These are phyloP conservation scores for Aspergillus ellipticus DNA, from an alignment of 495 filamentous ascomycete genomes.

Conservation along the genomic window DNA sequence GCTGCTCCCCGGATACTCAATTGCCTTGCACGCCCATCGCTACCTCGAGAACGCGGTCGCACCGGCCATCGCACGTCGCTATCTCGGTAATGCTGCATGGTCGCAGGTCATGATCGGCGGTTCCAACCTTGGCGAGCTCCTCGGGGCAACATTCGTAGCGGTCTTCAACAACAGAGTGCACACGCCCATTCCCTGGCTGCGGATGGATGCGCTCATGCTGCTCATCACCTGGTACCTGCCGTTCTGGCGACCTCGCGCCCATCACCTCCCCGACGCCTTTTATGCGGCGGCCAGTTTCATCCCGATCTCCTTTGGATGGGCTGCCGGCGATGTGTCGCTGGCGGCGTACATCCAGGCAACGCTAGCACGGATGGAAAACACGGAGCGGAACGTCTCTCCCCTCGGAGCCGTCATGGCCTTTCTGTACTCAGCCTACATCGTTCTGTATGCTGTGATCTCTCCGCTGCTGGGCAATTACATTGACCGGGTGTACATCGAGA, in stretches of 20 bases:
- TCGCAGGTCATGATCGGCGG: slow-evolving; percentile 45
- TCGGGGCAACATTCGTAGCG: slow-evolving; percentile 40
- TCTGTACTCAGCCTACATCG: slow-evolving; percentile 43
- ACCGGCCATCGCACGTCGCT: slow-evolving; percentile 35
- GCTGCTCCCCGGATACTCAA: slow-evolving; percentile 40
- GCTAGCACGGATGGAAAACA: slow-evolving; percentile 32
- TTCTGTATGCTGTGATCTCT: slow-evolving; percentile 37
- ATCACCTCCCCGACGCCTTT: slow-evolving; percentile 34
- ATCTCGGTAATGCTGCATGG: slow-evolving; percentile 38
- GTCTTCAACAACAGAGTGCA: slow-evolving; percentile 37
- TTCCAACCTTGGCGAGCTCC: slow-evolving; percentile 41
- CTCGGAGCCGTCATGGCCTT: slow-evolving; percentile 47
- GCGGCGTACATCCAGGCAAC: slow-evolving; percentile 44
- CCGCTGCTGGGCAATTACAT: slow-evolving; percentile 41
- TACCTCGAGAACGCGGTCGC: slow-evolving; percentile 44
- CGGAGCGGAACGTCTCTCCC: slow-evolving; percentile 37
- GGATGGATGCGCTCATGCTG: slow-evolving; percentile 34
- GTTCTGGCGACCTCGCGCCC: slow-evolving; percentile 20
- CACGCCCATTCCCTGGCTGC: slow-evolving; percentile 44
- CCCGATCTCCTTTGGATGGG: slow-evolving; percentile 46
- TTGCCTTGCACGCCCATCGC: slow-evolving; percentile 42
- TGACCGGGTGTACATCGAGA: slow-evolving; percentile 29
- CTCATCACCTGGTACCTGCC: slow-evolving; percentile 36
- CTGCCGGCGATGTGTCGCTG: slow-evolving; percentile 42
- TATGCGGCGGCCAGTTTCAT: slow-evolving; percentile 38